Base-by-base conservation (phyloP, 441 rosid genomes). In the Brassica hybrid region DNA sequence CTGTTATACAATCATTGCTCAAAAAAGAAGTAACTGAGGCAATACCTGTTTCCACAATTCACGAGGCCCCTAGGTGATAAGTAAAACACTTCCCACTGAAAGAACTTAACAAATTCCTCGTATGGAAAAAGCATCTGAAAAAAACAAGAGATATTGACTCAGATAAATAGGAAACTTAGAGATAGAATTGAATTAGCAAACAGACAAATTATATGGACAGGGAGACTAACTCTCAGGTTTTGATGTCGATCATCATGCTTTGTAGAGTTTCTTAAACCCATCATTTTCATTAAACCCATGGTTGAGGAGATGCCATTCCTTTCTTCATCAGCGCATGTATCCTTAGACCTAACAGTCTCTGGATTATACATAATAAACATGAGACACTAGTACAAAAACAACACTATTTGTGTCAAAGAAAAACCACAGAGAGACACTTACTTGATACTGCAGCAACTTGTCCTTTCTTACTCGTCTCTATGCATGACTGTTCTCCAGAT, bases 1-100 rank as follows among this genome's bases (percentile, higher is more conserved):
- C 48, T 18, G 41, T 27, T 18, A 7, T 41, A 66, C 65, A 77
- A 16, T 43, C 43, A 12, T 68, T 13, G 38, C 64, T 48, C 65
- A 25, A 60, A 80, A 76, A 25, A 76, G 60, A 63, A 76, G 19
- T 19, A 64, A 32, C 0, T 21, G 57, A 72, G 36, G 1, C 27
- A 12, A 14, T 78, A 89, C 96, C 94, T 93, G 88, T 93, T 93
- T 76, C 97, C 97, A 66, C 93, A 88, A 84, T 93, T 93, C 63
- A 89, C 77, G 60, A 93, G 97, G 9, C 97, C 97, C 81, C 94
- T 86, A 34, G 96, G 97, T 41, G 84, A 85, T 64, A 91, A 81
- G 80, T 81, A 79, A 71, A 87, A 82, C 65, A 85, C 85, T 77
- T 88, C 90, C 68, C 84, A 86, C 50, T 85, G 92, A 81, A 91